Conservation (phyloP, 768 basidiomycete genomes). For the Paxillus involutus region DNA sequence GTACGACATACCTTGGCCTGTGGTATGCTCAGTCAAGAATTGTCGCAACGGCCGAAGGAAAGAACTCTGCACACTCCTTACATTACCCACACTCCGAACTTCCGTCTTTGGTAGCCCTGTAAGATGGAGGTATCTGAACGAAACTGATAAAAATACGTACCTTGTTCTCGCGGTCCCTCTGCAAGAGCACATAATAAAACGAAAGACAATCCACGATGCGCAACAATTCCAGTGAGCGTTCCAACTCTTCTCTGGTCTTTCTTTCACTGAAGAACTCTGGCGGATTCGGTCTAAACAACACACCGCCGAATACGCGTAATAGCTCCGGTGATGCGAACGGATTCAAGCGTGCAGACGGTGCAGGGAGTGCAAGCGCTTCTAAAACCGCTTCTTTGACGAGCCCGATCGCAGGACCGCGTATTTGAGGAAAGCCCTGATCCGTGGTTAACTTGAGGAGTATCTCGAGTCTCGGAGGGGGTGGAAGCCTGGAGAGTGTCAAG, state of each 20-base stretch:
- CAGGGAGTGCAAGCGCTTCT: slow-evolving; percentile 41
- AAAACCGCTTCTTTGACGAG: slow-evolving; percentile 68
- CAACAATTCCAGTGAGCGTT: slow-evolving; percentile 55
- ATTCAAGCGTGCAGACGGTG: slow-evolving; percentile 24
- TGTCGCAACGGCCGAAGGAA: slow-evolving; percentile 46
- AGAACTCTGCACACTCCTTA: slow-evolving; percentile 43
- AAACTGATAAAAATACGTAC: slow-evolving; percentile 33
- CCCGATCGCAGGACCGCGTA: slow-evolving; percentile 67
- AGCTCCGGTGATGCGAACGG: slow-evolving; percentile 57
- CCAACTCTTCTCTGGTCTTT: slow-evolving; percentile 44
- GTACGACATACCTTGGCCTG: slow-evolving; percentile 26
- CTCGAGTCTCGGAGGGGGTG: slow-evolving; percentile 49
- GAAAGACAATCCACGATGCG: slow-evolving; percentile 66
- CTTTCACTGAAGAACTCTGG: slow-evolving; percentile 45
- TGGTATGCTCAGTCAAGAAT: slow-evolving; percentile 36
- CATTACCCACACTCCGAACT: slow-evolving; percentile 44
- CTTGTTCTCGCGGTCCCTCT: slow-evolving; percentile 55
- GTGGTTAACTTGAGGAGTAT: slow-evolving; percentile 53
- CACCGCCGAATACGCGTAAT: slow-evolving; percentile 56
- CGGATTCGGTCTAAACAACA: slow-evolving; percentile 58
- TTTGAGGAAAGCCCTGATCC: slow-evolving; percentile 56
- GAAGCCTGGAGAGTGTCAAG: slow-evolving; percentile 47
- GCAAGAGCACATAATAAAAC: slow-evolving; percentile 65
- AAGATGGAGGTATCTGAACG: background rate
- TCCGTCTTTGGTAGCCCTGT: slow-evolving; percentile 44